Evolutionary conservation across 768 basidiomycete species (phyloP).

Genomic region (Leccinellum luteum): DNA sequence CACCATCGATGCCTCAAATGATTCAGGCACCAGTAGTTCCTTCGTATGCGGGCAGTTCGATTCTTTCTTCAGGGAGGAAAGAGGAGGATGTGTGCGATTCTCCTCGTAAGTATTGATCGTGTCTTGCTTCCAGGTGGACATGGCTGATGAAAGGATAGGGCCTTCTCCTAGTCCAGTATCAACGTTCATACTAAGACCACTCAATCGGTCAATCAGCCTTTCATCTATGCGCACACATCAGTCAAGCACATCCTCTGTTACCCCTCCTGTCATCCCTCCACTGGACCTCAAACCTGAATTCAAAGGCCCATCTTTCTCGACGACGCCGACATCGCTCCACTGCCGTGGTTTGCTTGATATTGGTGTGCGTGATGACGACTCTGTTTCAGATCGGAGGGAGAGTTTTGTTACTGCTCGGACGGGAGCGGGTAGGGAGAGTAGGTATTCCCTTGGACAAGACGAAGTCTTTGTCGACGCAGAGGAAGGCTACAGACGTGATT

Average conservation of each 20-base stretch:
- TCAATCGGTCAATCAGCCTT: constrained; percentile 65
- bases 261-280: constrained; percentile 53
- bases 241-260: constrained; percentile 39
- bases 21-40: constrained; percentile 21
- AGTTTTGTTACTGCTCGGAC: constrained; percentile 54
- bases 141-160: constrained; percentile 30
- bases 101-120: constrained; percentile 39
- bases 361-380: constrained; percentile 37
- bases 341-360: constrained; percentile 23
- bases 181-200: constrained; percentile 59
- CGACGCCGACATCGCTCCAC: constrained; percentile 26
- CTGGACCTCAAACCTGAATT: constrained; percentile 58
- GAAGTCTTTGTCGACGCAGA: constrained; percentile 29
- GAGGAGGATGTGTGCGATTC: constrained; percentile 31
- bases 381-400: constrained; percentile 50
- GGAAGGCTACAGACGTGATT: constrained; percentile 22
- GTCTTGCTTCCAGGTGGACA: neutral
- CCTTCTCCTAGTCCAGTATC: constrained; percentile 45
- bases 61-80: constrained; percentile 25
- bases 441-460: constrained; percentile 28
- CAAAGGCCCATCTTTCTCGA: constrained; percentile 32
- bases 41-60: constrained; percentile 16
- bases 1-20: constrained; percentile 8
- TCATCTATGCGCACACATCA: constrained; percentile 59
- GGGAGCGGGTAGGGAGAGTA: constrained; percentile 28